Percentiles rank a stretch among this genome's conserved stretches.
Evolutionary conservation across 2,329 filamentous ascomycete genomes (phyloP).

Genomic region (Stachybotrys chlorohalonatus): DNA sequence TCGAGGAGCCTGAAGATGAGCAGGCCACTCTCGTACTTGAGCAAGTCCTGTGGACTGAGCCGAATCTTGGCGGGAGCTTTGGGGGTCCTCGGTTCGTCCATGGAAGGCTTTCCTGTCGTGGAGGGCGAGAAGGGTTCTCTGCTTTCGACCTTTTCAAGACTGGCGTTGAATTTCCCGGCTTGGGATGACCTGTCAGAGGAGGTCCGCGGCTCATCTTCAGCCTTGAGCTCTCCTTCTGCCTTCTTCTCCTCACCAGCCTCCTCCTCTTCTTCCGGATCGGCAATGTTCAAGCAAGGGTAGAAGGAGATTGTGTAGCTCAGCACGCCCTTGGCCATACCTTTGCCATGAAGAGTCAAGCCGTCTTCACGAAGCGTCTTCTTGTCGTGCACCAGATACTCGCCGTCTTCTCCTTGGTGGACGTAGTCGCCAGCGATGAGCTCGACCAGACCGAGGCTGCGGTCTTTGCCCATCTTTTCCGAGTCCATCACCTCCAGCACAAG

Average conservation of each 20-base stretch:
- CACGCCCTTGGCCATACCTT: conserved; percentile 66
- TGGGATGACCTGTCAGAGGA: conserved; percentile 12
- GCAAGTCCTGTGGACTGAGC: conserved; percentile 70
- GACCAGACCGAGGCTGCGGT: conserved; percentile 74
- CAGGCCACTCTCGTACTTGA: conserved; percentile 81
- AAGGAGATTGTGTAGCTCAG: conserved; percentile 81
- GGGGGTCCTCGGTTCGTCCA: conserved; percentile 25
- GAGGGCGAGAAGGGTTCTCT: conserved; percentile 22
- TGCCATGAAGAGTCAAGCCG: conserved; percentile 64
- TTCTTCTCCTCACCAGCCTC: conserved; percentile 24
- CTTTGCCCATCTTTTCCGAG: conserved; percentile 82
- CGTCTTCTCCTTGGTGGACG: conserved; percentile 65
- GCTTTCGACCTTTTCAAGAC: conserved; percentile 19
- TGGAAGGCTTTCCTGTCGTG: conserved; percentile 18
- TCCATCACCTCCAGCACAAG: conserved; percentile 94
- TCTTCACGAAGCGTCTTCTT: conserved; percentile 59
- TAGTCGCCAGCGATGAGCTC: conserved; percentile 75
- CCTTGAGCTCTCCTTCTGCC: conserved; percentile 6
- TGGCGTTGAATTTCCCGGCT: conserved; percentile 36
- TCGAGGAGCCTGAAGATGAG: conserved; percentile 93
- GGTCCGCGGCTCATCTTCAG: not conserved
- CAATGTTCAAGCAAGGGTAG: conserved; percentile 79
- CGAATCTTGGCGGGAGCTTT: conserved; percentile 65
- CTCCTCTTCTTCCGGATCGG: conserved; percentile 76
- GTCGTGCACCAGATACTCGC: conserved; percentile 73